Evolutionary conservation across 2,329 filamentous ascomycete genomes (phyloP).

Genomic region (Fusarium guadeloupense): DNA sequence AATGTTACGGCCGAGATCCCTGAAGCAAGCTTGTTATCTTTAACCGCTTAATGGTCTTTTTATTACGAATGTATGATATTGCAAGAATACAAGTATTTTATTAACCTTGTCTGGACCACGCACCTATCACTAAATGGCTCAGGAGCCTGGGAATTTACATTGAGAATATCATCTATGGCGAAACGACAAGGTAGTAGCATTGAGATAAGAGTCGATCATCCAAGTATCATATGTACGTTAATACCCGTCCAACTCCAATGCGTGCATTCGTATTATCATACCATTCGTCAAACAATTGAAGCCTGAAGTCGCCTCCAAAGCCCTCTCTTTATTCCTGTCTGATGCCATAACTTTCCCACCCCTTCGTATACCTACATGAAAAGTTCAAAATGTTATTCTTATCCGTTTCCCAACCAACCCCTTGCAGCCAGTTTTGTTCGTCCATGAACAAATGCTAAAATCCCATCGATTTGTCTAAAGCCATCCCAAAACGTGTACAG

Average conservation of each 20-base stretch:
- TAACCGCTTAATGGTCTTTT: conserved; percentile 20
- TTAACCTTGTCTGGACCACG: neutral
- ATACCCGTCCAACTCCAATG: neutral
- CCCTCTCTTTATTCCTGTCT: conserved; percentile 22
- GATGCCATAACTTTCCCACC: conserved; percentile 7
- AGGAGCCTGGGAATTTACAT: too few relatives aligned
- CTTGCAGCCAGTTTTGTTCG: conserved; percentile 5
- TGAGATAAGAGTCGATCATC: neutral
- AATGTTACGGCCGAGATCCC: neutral
- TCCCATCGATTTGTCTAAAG: conserved; percentile 31
- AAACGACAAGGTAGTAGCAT: neutral
- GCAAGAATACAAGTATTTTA: neutral
- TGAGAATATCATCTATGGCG: too few relatives aligned
- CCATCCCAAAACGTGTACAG: conserved; percentile 40
- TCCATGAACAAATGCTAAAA: conserved; percentile 22
- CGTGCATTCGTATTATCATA: neutral
- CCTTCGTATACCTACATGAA: conserved; percentile 33
- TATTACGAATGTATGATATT: conserved; percentile 33
- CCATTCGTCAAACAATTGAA: conserved; percentile 4
- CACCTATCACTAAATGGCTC: too few relatives aligned
- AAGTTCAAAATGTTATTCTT: neutral
- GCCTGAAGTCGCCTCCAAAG: conserved; percentile 28
- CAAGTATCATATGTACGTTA: conserved; percentile 3
- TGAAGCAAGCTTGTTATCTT: conserved; percentile 1
- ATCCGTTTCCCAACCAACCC: conserved; percentile 7